Conservation (phyloP, 108 stramenopile species). For the Fragilaria radians region DNA sequence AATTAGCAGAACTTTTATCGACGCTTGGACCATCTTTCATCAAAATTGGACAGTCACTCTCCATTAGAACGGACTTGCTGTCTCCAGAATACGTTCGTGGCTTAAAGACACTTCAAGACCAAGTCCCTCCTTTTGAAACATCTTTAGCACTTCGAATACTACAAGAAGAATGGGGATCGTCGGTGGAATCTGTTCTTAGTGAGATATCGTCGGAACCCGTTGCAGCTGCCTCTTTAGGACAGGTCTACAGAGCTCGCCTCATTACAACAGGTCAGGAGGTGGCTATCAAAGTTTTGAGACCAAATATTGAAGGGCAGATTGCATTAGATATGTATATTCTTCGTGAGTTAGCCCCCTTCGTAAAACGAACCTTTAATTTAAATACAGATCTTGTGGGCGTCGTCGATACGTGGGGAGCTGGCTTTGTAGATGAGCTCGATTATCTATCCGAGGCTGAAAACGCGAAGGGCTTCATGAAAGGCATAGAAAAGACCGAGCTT, state of each 20-base stretch:
- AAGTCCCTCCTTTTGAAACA: slow-evolving; percentile 81
- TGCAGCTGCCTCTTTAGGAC: slow-evolving; percentile 91
- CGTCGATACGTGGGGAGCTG: slow-evolving; percentile 89
- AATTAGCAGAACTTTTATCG: slow-evolving; percentile 59
- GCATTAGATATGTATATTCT: slow-evolving; percentile 95
- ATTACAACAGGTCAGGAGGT: slow-evolving; percentile 39
- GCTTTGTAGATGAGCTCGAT: slow-evolving; percentile 94
- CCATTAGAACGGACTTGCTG: slow-evolving; percentile 89
- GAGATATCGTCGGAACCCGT: slow-evolving; percentile 70
- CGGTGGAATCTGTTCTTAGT: slow-evolving; percentile 50
- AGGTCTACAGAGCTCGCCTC: slow-evolving; percentile 81
- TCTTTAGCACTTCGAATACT: slow-evolving; percentile 65
- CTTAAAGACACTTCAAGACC: slow-evolving; percentile 82
- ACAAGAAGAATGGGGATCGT: slow-evolving; percentile 78
- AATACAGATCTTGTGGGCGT: slow-evolving; percentile 80
- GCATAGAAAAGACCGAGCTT: slow-evolving; percentile 58
- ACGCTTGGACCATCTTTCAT: slow-evolving; percentile 80
- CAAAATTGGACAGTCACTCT: slow-evolving; percentile 93
- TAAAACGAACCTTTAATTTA: slow-evolving; percentile 53
- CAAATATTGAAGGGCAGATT: slow-evolving; percentile 87
- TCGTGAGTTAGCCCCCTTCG: slow-evolving; percentile 57
- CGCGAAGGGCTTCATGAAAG: slow-evolving; percentile 60
- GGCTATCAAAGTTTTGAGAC: slow-evolving; percentile 95
- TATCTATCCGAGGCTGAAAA: slow-evolving; percentile 89
- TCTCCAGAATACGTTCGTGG: slow-evolving; percentile 77